A percentile compares a stretch with the other conserved stretches of the same genome.
These are phyloP conservation scores for Mycena haematopus DNA, from an alignment of 768 basidiomycete genomes.

Conservation along the genomic window DNA sequence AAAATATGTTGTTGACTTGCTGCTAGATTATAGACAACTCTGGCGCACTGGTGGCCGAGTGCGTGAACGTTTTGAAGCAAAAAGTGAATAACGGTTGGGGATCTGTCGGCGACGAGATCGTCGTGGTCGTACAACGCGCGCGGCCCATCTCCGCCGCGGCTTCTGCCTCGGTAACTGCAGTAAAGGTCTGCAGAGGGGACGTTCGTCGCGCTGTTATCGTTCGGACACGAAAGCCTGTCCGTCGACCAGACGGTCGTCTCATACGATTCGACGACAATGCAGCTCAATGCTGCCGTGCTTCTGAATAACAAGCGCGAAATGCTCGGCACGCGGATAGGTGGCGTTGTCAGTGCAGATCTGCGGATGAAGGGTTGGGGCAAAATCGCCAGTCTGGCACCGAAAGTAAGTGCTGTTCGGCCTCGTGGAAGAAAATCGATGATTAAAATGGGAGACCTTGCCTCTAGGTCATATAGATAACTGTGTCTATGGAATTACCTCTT, in stretches of 20 bases:
- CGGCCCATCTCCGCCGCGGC: constrained; percentile 76
- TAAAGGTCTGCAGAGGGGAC: constrained; percentile 93
- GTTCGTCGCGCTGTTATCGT: constrained; percentile 97
- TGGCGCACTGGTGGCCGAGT: constrained; percentile 92
- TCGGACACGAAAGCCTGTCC: constrained; percentile 85
- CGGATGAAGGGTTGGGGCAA: constrained; percentile 94
- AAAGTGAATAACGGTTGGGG: constrained; percentile 97
- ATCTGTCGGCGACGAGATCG: constrained; percentile 92
- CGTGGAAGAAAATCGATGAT: neutral
- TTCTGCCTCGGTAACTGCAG: constrained; percentile 73
- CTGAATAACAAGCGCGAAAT: constrained; percentile 96
- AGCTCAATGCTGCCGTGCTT: constrained; percentile 89
- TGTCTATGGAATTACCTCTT: no score
- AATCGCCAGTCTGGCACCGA: constrained; percentile 89
- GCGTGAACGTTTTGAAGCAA: constrained; percentile 94
- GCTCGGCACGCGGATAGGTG: constrained; percentile 93
- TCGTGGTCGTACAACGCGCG: constrained; percentile 92
- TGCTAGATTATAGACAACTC: constrained; percentile 96
- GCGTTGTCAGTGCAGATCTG: constrained; percentile 91
- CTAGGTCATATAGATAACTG: constrained; percentile 17
- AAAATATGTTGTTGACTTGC: neutral
- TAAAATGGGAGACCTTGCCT: constrained; percentile 1
- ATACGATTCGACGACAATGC: constrained; percentile 97
- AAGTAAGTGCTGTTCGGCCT: constrained; percentile 56
- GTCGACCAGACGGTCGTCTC: constrained; percentile 85